A percentile compares a stretch with the other conserved stretches of the same genome.
Conservation (phyloP, 1,139 yeast genomes). For the Taphrina populina region DNA sequence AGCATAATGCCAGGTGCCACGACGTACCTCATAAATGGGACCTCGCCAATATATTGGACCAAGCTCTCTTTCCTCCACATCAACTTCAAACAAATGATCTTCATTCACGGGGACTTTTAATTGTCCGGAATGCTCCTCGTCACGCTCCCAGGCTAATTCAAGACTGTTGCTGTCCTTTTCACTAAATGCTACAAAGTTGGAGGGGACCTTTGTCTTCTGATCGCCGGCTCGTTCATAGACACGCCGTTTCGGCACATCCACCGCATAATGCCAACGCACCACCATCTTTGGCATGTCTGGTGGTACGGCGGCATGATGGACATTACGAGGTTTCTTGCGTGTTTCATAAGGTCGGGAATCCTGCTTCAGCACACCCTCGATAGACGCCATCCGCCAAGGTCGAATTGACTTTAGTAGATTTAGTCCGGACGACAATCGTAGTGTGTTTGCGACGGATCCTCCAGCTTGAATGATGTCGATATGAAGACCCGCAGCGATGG, state of each 20-base stretch:
- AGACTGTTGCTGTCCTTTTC: slow-evolving; percentile 19
- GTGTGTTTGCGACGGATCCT: slow-evolving; percentile 14
- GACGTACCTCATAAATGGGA: slow-evolving; percentile 73
- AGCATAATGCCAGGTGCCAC: slow-evolving; percentile 79
- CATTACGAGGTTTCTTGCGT: slow-evolving; percentile 9
- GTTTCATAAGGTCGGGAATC: slow-evolving; percentile 16
- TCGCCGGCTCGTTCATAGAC: slow-evolving; percentile 34
- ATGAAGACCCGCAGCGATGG: too few relatives aligned
- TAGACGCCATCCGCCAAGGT: slow-evolving; percentile 13
- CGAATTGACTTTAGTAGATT: not conserved
- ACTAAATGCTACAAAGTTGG: slow-evolving; percentile 9
- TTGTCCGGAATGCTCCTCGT: not conserved
- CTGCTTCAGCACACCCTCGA: slow-evolving; percentile 12
- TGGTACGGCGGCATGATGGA: slow-evolving; percentile 13
- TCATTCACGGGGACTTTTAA: slow-evolving; percentile 64
- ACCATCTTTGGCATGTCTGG: slow-evolving; percentile 22
- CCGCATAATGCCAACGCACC: slow-evolving; percentile 35
- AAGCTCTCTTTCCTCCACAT: slow-evolving; percentile 56
- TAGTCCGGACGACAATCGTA: slow-evolving; percentile 21
- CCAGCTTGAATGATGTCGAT: slow-evolving; percentile 18
- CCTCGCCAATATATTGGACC: slow-evolving; percentile 87
- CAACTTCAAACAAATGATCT: slow-evolving; percentile 74
- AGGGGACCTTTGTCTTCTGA: slow-evolving; percentile 32
- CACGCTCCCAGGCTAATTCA: slow-evolving; percentile 21
- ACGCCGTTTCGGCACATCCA: slow-evolving; percentile 33